Percentiles rank a stretch among this genome's conserved stretches.
These are phyloP conservation scores for Gynandropsis gynandra DNA, from an alignment of 345 rosid species.

Conservation along the genomic window DNA sequence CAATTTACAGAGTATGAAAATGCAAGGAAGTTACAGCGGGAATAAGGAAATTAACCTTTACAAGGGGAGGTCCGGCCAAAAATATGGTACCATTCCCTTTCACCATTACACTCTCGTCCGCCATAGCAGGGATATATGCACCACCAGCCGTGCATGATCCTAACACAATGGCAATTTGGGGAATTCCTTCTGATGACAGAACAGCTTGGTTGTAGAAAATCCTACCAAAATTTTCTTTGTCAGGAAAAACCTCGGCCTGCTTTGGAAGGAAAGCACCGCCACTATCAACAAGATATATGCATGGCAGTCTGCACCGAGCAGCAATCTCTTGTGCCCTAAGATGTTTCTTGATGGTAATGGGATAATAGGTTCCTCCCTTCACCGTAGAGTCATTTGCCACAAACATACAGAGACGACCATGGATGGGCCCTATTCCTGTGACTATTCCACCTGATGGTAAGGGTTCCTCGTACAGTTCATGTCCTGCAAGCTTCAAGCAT, in stretches of 20 bases:
- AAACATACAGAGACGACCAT: slow-evolving; percentile 90
- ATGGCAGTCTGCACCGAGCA: slow-evolving; percentile 71
- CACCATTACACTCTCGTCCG: slow-evolving; percentile 98
- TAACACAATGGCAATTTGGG: slow-evolving; percentile 86
- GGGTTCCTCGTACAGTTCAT: slow-evolving; percentile 70
- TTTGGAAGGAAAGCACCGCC: slow-evolving; percentile 97
- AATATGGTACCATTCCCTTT: slow-evolving; percentile 95
- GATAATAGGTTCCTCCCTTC: slow-evolving; percentile 94
- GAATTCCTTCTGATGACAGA: slow-evolving; percentile 93
- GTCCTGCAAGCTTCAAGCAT: slow-evolving; percentile 95
- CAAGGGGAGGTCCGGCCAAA: slow-evolving; percentile 95
- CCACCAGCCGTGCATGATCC: slow-evolving; percentile 98
- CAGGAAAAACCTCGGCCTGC: slow-evolving; percentile 95
- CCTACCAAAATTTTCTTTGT: slow-evolving; percentile 91
- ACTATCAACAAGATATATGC: slow-evolving; percentile 90
- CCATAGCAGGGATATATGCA: slow-evolving; percentile 98
- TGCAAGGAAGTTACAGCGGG: not conserved
- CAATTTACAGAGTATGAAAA: too few relatives aligned
- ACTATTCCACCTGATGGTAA: slow-evolving; percentile 85
- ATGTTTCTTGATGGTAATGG: slow-evolving; percentile 93
- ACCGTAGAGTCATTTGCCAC: slow-evolving; percentile 96
- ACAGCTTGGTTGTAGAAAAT: slow-evolving; percentile 85
- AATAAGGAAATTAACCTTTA: slow-evolving; percentile 49
- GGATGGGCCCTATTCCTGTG: slow-evolving; percentile 89
- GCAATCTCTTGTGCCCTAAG: slow-evolving; percentile 97